Evolutionary conservation across 2,329 filamentous ascomycete species (phyloP), one percentile per base, ranked within the genome.

Genomic region (Hypoxylon sp.): DNA sequence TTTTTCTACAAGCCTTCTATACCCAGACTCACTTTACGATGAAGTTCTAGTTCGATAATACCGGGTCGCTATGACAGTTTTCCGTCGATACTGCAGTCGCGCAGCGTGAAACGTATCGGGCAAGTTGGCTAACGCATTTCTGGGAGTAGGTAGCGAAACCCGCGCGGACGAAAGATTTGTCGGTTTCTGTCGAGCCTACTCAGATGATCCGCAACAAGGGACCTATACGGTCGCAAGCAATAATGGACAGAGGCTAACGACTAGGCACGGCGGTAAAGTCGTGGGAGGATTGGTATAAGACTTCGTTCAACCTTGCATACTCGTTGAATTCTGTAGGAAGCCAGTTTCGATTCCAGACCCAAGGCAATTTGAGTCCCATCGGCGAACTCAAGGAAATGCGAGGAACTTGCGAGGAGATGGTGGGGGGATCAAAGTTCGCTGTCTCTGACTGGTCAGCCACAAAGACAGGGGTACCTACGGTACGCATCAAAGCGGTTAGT

Each of bases 281-380:
- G 58, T 53, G 19, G 51, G 55, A 56, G 51, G 38, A 43, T 58
- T 43, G 46, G 46, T 61, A 63, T 52, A 28, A 55, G 57, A 45
- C 45, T 53, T 63, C 60, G 45, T 67, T 62, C 34, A 62, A 63
- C 23, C 52, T 36, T 32, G 36, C 57, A 61, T 59, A 14, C 30
- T 45, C 23, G 32, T 43, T 43, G n/a, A 49, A 53, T 23, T 23
- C n/a, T n/a, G 32, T 9, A 48, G 14, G 28, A 48, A 60, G 56
- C 56, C 17, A 51, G 30, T 52, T 65, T 52, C 34, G 43, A 53
- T 60, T 63, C 52, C 41, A 65, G 45, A 23, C 51, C 51, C 65
- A 68, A 68, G 61, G 62, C 63, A 52, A 64, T 64, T 61, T 67
- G 53, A 55, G 25, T 56, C 60, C 61, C 53, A 57, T 63, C 67